Evolutionary conservation across 106 monocot species (phyloP), one percentile per base, ranked within the genome.

Genomic region (Dendrobium chrysotoxum): DNA sequence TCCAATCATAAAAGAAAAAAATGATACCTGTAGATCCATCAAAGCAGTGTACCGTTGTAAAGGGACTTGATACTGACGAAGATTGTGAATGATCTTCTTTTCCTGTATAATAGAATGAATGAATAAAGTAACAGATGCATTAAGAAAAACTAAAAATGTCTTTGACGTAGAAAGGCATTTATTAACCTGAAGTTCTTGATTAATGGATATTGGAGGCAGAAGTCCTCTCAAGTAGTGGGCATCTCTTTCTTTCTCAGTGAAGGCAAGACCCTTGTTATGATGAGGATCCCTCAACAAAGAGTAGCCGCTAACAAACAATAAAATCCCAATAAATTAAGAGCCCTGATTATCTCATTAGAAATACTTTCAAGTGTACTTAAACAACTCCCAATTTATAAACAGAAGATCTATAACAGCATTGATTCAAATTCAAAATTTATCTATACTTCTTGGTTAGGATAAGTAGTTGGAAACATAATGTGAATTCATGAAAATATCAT

Each of bases 201-300:
- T 65, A 65, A 88, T 28, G 46, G 40, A 83, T 58, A 78, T 79
- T 35, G 94, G 94, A 79, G 94, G 94, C 83, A 94, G 73, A 53
- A 94, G 86, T 25, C 94, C 94, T 71, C 89, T 77, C 77, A 94
- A 77, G 77, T 91, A 94, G 85, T 91, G 91, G 16, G 91, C 85
- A 85, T 94, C 93, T 46, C 93, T 83, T 72, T 94, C 93, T 76
- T 85, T 91, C 78, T 94, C 91, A 15, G 86, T 88, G 85, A 91
- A 94, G 28, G 91, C 88, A 40, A 94, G 87, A 38, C 94, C 94
- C 82, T 94, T 94, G 85, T 94, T 91, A 88, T 94, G 89, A 77
- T 86, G 88, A 53, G 91, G 91, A 88, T 91, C 86, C 53, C 94
- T 88, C 91, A 94, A 80, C 82, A 94, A 80, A 17, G 94, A 76